Percentiles rank a stretch among this genome's conserved stretches.
These are phyloP conservation scores for Saccharomycopsis capsularis DNA, from an alignment of 805 yeast species.

Conservation along the genomic window DNA sequence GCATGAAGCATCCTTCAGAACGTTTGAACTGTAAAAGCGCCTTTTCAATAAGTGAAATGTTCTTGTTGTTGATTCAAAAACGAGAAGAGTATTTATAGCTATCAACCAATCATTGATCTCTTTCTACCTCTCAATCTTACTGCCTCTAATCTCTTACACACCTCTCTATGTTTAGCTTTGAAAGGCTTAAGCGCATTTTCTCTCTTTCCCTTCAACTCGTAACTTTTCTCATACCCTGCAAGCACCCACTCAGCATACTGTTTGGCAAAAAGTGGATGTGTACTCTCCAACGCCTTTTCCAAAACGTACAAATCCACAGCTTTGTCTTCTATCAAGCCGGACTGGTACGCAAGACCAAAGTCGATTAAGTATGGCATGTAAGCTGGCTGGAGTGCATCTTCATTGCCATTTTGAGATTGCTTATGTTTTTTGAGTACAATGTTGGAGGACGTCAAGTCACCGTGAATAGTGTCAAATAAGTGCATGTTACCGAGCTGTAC, in stretches of 20 bases:
- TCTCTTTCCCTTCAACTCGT: conserved; percentile 26
- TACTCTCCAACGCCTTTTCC: conserved; percentile 84
- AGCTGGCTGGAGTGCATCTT: conserved; percentile 12
- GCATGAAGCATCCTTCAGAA: too few relatives aligned
- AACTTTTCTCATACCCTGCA: conserved; percentile 47
- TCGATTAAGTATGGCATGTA: conserved; percentile 67
- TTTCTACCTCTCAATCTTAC: conserved; percentile 91
- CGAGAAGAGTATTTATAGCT: too few relatives aligned
- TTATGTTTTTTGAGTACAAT: conserved; percentile 46
- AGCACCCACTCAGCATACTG: conserved; percentile 63
- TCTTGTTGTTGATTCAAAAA: too few relatives aligned
- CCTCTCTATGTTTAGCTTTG: conserved; percentile 37
- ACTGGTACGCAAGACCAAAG: conserved; percentile 80
- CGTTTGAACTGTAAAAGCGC: too few relatives aligned
- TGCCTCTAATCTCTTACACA: conserved; percentile 61
- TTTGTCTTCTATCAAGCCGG: conserved; percentile 77
- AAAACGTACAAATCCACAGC: conserved; percentile 96
- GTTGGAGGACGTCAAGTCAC: conserved; percentile 90
- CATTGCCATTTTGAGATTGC: background rate
- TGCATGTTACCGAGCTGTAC: conserved; percentile 64
- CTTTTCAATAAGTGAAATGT: too few relatives aligned
- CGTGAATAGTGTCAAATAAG: conserved; percentile 74
- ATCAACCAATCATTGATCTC: conserved; percentile 83
- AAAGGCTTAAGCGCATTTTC: conserved; percentile 35
- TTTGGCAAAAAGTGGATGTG: conserved; percentile 72